Base-by-base conservation (phyloP, 2,329 filamentous ascomycete genomes). In the Xylariaceae sp. region DNA sequence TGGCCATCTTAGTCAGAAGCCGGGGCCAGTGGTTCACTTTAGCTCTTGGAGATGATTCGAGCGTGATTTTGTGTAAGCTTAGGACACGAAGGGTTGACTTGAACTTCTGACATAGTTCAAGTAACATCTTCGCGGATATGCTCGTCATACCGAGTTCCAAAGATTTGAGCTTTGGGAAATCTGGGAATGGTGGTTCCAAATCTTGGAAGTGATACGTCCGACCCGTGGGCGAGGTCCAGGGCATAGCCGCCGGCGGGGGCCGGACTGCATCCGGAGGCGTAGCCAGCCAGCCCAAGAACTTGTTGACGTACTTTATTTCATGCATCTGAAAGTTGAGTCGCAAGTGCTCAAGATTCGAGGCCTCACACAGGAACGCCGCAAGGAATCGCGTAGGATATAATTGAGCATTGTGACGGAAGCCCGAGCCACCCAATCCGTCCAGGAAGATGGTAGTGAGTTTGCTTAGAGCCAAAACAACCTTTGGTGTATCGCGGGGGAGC, bases 371-470 rank as follows among this genome's bases (percentile, higher is more conserved):
- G 54, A 54, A 9, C 49, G 48, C 14, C 30, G 2, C 2, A 15
- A 42, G 5, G 2, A 9, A 12, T 41, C 15, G 18, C 27, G 30
- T 6, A 9, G 10, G 31, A 3, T 5, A 11, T 11, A 4, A 38
- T 44, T 17, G 15, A 6, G 14, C 6, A 42, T 39, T 10, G 15
- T 5, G 14, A 53, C 14, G 3, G 12, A 32, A 18, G 27, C 17
- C 12, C 7, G n/a, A 10, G 39, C 11, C 43, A 22, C 57, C 53
- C 3, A 71, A 45, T 5, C 47, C 36, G 41, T 62, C 61, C 3
- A 80, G 62, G 19, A 74, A 69, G 1, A 84, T 62, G 9, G 68
- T 73, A 52, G 71, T 68, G 22, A 83, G 66, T n/a, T 65, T 61
- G 1, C 61, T 47, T 0, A 85, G 62, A 1, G 81, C 68, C 0